phyloP scores from a whole-genome alignment of 768 basidiomycete genomes.

The Tricholoma hemisulphureum region DNA sequence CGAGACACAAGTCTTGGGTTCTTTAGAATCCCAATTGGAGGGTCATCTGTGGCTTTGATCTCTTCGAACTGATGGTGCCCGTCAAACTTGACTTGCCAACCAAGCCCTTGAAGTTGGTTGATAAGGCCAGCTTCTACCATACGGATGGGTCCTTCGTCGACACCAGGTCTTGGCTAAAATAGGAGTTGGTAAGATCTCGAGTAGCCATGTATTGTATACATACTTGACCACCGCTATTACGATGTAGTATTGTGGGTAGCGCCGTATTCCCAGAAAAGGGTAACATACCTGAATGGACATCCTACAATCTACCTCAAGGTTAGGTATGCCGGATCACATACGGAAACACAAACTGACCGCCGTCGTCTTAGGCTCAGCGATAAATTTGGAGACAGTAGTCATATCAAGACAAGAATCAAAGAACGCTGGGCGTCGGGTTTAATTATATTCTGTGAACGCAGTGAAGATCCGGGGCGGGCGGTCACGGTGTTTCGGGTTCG shows the following conservation, averaged over 20 bases:
- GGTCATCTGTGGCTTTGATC: constrained; percentile 59
- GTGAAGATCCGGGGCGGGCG: constrained; percentile 1
- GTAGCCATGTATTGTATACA: constrained; percentile 15
- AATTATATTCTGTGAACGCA: neutral
- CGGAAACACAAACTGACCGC: constrained; percentile 56
- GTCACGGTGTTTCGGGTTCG: no score
- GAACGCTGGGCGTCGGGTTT: neutral
- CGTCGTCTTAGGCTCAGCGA: constrained; percentile 68
- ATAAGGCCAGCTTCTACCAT: constrained; percentile 86
- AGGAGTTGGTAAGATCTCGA: constrained; percentile 10
- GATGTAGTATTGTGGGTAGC: constrained; percentile 6
- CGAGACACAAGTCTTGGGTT: constrained; percentile 85
- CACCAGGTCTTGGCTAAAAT: constrained; percentile 67
- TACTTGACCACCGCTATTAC: constrained; percentile 64
- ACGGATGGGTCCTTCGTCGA: constrained; percentile 85
- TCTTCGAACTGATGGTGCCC: constrained; percentile 89
- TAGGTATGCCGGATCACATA: neutral
- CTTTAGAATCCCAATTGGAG: constrained; percentile 86
- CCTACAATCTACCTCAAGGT: constrained; percentile 69
- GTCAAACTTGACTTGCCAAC: constrained; percentile 88
- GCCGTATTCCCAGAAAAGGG: constrained; percentile 4
- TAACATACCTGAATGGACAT: constrained; percentile 88
- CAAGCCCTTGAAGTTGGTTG: constrained; percentile 70
- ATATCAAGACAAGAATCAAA: constrained; percentile 14
- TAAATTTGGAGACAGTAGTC: constrained; percentile 43